Evolutionary conservation across 345 rosid species (phyloP), one percentile per base, ranked within the genome.

Genomic region (Melaleuca alternifolia): DNA sequence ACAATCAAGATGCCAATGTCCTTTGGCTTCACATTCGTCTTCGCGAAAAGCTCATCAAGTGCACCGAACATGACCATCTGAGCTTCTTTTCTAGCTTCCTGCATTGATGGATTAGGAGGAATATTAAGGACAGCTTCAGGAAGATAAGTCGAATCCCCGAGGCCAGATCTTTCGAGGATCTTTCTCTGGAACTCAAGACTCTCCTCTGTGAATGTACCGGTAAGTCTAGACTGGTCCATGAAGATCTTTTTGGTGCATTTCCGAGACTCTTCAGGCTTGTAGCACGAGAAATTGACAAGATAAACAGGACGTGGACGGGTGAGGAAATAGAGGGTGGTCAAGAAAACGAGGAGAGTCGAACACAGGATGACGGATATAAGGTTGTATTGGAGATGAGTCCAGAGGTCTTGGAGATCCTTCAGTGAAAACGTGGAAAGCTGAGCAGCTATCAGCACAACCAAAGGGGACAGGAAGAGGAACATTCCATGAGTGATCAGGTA

Each of bases 201-300:
- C 54, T 88, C 89, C 86, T 86, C 86, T 9, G 89, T 88, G 54
- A 88, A 88, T 4, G 77, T 65, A 23, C 91, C 91, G 10, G 88
- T 26, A 84, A 88, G 71, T 51, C 83, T 82, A 37, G 91, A 90
- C 51, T 85, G 91, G 79, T 90, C 91, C 90, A 90, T 90, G 84
- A 88, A 90, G 59, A 83, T 83, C 89, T 84, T 90, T 83, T 90
- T 90, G 5, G 91, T 86, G 86, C 91, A 90, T 83, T 85, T 88
- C 48, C 87, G 91, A 33, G 90, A 15, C 28, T 90, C 91, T 14
- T 86, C 90, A 14, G 91, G 87, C 85, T 90, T 88, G 86, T 90
- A 90, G 86, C 91, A 90, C n/a, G 91, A 85, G 75, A 90, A 90
- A 83, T 90, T 84, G 21, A 90, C 91, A 6, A 90, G 91, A 85